These are phyloP conservation scores for Gaultheria prostrata DNA, from an alignment of 148 eudicot genomes.

Conservation along the genomic window DNA sequence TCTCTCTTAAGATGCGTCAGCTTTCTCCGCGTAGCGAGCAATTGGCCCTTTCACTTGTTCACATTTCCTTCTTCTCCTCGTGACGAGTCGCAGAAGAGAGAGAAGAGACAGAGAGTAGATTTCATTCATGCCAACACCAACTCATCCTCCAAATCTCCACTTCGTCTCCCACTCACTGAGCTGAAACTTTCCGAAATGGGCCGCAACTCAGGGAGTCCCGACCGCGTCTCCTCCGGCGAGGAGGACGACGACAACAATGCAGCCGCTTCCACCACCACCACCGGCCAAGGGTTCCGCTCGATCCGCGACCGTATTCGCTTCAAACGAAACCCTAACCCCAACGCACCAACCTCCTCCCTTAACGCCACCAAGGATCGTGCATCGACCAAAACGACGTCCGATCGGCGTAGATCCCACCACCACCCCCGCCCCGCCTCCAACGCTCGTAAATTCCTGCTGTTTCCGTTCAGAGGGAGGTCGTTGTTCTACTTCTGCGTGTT, in stretches of 20 bases:
- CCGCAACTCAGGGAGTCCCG: slow-evolving; percentile 30
- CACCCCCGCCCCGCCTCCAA: slow-evolving; percentile 22
- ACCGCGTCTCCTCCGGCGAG: slow-evolving; percentile 18
- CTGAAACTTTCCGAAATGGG: slow-evolving; percentile 20
- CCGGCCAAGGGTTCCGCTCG: slow-evolving; percentile 47
- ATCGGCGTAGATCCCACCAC: slow-evolving; percentile 46
- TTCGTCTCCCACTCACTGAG: background rate
- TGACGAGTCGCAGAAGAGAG: background rate
- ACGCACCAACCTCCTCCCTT: background rate
- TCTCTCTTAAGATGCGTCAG: too few species aligned
- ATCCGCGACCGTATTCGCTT: slow-evolving; percentile 62
- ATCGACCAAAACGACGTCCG: slow-evolving; percentile 26
- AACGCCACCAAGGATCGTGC: slow-evolving; percentile 15
- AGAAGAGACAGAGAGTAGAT: background rate
- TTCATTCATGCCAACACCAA: slow-evolving; percentile 15
- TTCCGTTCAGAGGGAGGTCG: slow-evolving; percentile 51
- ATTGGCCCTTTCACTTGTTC: too few species aligned
- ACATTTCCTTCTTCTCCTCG: too few species aligned
- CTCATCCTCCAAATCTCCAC: background rate
- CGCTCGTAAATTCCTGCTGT: slow-evolving; percentile 35
- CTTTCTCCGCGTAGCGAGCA: too few species aligned
- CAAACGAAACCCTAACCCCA: slow-evolving; percentile 47
- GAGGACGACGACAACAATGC: slow-evolving; percentile 12
- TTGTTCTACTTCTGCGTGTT: slow-evolving; percentile 53
- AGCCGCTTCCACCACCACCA: slow-evolving; percentile 14